These are phyloP conservation scores for Pugionium cornutum DNA, from an alignment of 345 rosid genomes.

Conservation along the genomic window DNA sequence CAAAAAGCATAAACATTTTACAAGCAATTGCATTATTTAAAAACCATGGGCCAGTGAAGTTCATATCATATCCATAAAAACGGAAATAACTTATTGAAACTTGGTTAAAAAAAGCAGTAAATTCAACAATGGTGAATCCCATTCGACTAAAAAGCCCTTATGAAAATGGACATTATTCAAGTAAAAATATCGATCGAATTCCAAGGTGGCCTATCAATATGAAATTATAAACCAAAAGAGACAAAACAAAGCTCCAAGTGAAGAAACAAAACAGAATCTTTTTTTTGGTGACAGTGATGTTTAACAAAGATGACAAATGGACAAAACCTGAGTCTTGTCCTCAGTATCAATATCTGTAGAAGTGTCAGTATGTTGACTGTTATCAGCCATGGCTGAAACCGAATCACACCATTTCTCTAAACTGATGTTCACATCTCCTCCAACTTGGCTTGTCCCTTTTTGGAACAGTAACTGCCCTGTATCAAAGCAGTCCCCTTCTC, in stretches of 20 bases:
- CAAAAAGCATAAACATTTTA: background rate
- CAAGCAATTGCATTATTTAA: background rate
- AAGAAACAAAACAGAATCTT: slow-evolving; percentile 37
- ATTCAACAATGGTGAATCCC: slow-evolving; percentile 25
- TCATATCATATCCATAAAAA: background rate
- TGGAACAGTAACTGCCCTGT: slow-evolving; percentile 61
- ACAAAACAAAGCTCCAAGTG: slow-evolving; percentile 38
- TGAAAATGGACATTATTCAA: slow-evolving; percentile 20
- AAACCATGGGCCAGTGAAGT: slow-evolving; percentile 17
- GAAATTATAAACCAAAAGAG: slow-evolving; percentile 20
- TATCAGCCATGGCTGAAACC: slow-evolving; percentile 70
- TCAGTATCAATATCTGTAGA: slow-evolving; percentile 90
- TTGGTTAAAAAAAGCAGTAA: background rate
- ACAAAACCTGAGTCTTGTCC: slow-evolving; percentile 71
- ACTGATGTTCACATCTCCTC: slow-evolving; percentile 54
- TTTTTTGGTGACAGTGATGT: slow-evolving; percentile 13
- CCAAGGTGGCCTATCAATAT: slow-evolving; percentile 43
- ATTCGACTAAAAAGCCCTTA: background rate
- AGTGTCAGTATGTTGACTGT: slow-evolving; percentile 95
- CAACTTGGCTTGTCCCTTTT: slow-evolving; percentile 47
- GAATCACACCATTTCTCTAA: slow-evolving; percentile 83
- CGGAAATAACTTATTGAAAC: background rate
- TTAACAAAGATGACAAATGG: slow-evolving; percentile 37
- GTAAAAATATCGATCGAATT: slow-evolving; percentile 27
- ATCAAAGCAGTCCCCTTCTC: slow-evolving; percentile 61